Conservation (phyloP, 202 grass and related monocot species). For the Dendrocalamus latiflorus region DNA sequence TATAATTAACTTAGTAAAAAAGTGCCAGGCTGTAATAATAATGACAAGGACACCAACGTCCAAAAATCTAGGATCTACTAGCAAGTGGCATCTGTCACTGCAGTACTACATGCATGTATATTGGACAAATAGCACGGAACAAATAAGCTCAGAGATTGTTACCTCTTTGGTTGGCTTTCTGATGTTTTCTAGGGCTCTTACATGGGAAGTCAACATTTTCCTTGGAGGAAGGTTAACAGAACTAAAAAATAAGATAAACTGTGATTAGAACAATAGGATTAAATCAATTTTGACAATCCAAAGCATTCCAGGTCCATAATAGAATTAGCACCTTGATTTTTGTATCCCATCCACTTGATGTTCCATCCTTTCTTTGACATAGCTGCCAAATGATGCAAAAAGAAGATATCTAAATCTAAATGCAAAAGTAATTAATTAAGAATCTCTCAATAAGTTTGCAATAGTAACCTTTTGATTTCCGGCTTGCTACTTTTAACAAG, state of each 20-base stretch:
- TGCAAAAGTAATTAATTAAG: conserved; percentile 13
- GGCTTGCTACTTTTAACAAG: conserved; percentile 30
- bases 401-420: neutral
- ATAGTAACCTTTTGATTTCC: conserved; percentile 54
- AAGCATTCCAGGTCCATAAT: neutral
- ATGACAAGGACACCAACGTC: neutral
- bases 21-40: neutral
- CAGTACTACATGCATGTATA: neutral
- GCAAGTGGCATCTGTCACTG: neutral
- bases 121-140: conserved; percentile 1
- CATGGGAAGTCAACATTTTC: conserved; percentile 38
- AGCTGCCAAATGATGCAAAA: conserved; percentile 25
- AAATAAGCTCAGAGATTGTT: conserved; percentile 8
- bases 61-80: neutral
- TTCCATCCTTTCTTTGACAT: conserved; percentile 14
- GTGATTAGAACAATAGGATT: conserved; percentile 22
- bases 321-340: conserved; percentile 42
- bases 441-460: conserved; percentile 7
- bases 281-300: neutral
- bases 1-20: neutral
- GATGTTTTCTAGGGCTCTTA: conserved; percentile 27
- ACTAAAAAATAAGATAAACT: conserved; percentile 23
- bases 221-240: conserved; percentile 53
- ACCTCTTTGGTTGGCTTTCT: conserved; percentile 60
- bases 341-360: conserved; percentile 11